Evolutionary conservation across 352 stramenopile species (phyloP).

Genomic region (Pythium coloratum): DNA sequence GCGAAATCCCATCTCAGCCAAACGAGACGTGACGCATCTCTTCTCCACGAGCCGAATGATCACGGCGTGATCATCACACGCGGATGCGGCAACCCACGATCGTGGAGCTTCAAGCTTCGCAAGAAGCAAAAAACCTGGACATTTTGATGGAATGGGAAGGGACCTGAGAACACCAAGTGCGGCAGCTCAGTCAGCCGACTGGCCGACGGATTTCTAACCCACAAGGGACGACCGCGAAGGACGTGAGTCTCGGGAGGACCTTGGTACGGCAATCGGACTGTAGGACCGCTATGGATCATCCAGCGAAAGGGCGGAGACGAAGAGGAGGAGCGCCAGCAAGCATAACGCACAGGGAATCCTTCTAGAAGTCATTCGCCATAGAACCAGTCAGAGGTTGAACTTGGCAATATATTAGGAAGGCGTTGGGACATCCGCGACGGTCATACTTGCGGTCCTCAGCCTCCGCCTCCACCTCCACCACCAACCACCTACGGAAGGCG

Average conservation of each 20-base stretch:
- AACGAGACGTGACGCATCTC: background rate
- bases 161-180: too few relatives aligned
- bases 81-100: background rate
- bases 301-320: background rate
- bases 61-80: background rate
- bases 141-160: too few relatives aligned
- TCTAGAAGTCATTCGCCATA: background rate
- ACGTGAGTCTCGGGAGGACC: background rate
- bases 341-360: background rate
- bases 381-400: background rate
- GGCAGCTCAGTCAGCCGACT: too few relatives aligned
- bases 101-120: background rate
- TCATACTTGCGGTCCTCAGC: background rate
- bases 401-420: background rate
- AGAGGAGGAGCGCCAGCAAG: background rate
- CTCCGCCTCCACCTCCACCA: background rate
- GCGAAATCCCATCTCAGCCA: background rate
- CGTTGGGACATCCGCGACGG: background rate
- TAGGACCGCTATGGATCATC: background rate
- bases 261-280: too few relatives aligned
- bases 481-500: background rate
- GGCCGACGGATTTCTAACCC: too few relatives aligned
- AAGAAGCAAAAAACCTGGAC: background rate
- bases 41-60: background rate
- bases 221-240: background rate